These are phyloP conservation scores for Salix suchowensis DNA, from an alignment of 345 rosid genomes.

Conservation along the genomic window DNA sequence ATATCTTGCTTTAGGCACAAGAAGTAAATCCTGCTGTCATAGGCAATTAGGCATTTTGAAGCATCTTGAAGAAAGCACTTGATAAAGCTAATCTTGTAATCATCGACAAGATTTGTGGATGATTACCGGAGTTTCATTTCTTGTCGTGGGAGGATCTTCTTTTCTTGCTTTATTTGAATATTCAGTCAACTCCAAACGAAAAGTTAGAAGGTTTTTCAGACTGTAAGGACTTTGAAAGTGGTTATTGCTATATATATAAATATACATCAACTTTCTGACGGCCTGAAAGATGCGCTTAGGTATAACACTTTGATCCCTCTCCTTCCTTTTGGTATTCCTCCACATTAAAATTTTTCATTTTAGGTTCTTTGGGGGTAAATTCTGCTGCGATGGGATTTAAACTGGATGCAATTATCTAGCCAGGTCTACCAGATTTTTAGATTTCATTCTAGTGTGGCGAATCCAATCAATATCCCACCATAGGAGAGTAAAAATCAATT, in stretches of 20 bases:
- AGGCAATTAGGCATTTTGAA: not conserved
- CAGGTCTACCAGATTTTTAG: not conserved
- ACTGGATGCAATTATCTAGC: not conserved
- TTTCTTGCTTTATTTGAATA: too few species aligned
- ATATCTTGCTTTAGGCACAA: too few species aligned
- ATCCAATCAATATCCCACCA: not conserved
- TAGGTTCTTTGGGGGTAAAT: not conserved
- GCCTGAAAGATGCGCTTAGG: too few species aligned
- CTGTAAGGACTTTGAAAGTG: not conserved
- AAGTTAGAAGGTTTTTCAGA: too few species aligned
- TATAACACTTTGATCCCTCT: too few species aligned
- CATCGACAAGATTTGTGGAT: not conserved
- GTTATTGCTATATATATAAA: not conserved
- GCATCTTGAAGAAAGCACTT: not conserved
- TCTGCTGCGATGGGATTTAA: not conserved
- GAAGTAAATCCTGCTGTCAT: not conserved
- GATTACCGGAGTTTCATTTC: not conserved
- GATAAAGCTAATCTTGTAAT: not conserved
- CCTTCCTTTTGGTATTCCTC: too few species aligned
- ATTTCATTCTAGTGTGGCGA: not conserved
- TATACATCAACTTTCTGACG: too few species aligned
- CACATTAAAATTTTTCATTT: not conserved
- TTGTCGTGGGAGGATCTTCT: too few species aligned
- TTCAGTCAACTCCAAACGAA: too few species aligned
- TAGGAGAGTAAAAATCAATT: too few species aligned